Evolutionary conservation across 2,329 filamentous ascomycete species (phyloP).

Genomic region (Cladosporium oxysporum): DNA sequence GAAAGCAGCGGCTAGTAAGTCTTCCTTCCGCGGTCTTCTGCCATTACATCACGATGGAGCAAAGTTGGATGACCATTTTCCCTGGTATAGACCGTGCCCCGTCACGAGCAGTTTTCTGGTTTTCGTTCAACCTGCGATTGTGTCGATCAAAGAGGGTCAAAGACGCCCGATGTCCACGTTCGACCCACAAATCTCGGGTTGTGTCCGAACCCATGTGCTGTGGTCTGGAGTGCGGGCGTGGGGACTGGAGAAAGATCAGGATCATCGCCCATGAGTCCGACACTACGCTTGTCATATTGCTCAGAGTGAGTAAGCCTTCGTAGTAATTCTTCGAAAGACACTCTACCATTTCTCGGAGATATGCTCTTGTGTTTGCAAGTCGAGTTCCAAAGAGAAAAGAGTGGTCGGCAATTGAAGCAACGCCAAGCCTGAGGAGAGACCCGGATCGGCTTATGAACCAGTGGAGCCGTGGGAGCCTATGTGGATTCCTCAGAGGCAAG

Average conservation of each 20-base stretch:
- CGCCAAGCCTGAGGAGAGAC: background rate
- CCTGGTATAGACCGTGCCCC: background rate
- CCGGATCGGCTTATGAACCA: conserved; percentile 4
- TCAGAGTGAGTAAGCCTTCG: background rate
- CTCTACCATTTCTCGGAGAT: background rate
- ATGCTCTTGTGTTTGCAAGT: background rate
- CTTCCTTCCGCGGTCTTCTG: background rate
- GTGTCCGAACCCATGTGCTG: conserved; percentile 1
- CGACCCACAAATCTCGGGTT: conserved; percentile 15
- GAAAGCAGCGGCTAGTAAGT: background rate
- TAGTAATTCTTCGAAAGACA: background rate
- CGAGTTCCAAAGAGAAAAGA: background rate
- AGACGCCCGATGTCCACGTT: conserved; percentile 13
- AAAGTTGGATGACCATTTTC: background rate
- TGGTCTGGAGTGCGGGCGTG: background rate
- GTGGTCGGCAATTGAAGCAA: background rate
- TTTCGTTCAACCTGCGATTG: background rate
- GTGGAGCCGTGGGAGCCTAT: background rate
- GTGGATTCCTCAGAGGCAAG: background rate
- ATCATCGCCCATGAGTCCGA: background rate
- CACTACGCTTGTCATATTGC: background rate
- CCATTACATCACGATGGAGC: conserved; percentile 20
- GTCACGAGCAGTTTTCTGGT: conserved; percentile 1
- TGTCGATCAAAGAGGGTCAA: conserved; percentile 18
- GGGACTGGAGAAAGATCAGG: background rate